These are phyloP conservation scores for Tulasnella sp. DNA, from an alignment of 768 basidiomycete species.

Conservation along the genomic window DNA sequence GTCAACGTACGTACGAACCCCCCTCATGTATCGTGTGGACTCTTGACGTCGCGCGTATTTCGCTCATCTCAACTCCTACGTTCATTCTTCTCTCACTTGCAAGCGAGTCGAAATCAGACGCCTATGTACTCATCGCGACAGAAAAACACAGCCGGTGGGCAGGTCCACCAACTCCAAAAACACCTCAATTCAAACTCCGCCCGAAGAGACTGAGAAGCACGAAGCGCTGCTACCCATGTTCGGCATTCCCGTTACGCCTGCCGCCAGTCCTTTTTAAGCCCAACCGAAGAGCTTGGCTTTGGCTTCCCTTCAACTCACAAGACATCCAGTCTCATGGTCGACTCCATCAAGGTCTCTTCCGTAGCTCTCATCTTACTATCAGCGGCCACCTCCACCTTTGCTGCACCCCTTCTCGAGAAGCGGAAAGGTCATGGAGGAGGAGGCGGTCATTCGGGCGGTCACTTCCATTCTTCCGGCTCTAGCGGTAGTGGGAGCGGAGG, in stretches of 20 bases:
- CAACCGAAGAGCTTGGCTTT: not conserved
- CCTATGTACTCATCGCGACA: too few species aligned
- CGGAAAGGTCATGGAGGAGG: not conserved
- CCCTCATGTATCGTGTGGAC: not conserved
- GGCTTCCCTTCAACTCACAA: not conserved
- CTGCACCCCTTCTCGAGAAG: not conserved
- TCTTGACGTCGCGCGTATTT: not conserved
- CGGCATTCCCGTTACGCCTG: too few species aligned
- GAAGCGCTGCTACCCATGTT: too few species aligned
- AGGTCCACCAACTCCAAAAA: not conserved
- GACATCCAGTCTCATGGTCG: not conserved
- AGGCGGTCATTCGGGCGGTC: not conserved
- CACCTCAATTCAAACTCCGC: too few species aligned
- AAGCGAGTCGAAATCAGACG: not conserved
- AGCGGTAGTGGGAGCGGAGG: not conserved
- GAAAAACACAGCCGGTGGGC: not conserved
- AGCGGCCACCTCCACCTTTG: not conserved
- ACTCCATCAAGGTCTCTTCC: not conserved
- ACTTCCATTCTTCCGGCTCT: too few species aligned
- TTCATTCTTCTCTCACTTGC: not conserved
- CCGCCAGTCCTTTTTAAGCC: not conserved
- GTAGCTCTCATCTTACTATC: not conserved
- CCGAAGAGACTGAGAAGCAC: too few species aligned
- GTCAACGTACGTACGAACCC: not conserved
- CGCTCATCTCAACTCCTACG: not conserved